phyloP scores from a whole-genome alignment of 768 basidiomycete genomes.

The Mycena vulgaris region DNA sequence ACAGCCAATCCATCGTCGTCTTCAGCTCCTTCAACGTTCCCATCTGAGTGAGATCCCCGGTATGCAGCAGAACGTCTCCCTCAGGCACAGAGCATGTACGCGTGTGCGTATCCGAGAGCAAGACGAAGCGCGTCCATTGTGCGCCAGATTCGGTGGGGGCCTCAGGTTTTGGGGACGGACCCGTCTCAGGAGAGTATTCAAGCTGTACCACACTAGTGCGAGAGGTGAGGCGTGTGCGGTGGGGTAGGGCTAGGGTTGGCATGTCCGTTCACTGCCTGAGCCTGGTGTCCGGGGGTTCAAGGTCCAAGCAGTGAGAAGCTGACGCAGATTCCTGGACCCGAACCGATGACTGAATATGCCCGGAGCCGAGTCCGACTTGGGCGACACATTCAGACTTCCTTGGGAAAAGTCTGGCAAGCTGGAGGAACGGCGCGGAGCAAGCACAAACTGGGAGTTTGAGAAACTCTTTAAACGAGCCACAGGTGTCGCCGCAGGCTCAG shows the following conservation, averaged over 20 bases:
- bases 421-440: too few species aligned
- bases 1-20: conserved; percentile 72
- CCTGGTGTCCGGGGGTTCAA: too few species aligned
- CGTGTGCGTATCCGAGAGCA: conserved; percentile 18
- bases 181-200: conserved; percentile 3
- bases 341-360: too few species aligned
- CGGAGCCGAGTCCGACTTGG: too few species aligned
- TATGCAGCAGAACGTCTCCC: conserved; percentile 79
- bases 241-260: conserved; percentile 8
- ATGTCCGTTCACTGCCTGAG: too few species aligned
- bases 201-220: conserved; percentile 17
- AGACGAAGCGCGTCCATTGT: conserved; percentile 45
- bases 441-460: too few species aligned
- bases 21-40: conserved; percentile 56
- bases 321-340: too few species aligned
- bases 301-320: too few species aligned
- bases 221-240: conserved; percentile 4
- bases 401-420: too few species aligned
- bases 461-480: too few species aligned
- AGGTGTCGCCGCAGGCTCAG: too few species aligned
- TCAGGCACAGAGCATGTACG: conserved; percentile 49
- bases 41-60: conserved; percentile 72
- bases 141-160: not conserved
- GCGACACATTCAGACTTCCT: too few species aligned
- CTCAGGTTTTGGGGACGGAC: not conserved